Conservation (phyloP, 345 rosid genomes). For the Psidium friedrichsthalianum region DNA sequence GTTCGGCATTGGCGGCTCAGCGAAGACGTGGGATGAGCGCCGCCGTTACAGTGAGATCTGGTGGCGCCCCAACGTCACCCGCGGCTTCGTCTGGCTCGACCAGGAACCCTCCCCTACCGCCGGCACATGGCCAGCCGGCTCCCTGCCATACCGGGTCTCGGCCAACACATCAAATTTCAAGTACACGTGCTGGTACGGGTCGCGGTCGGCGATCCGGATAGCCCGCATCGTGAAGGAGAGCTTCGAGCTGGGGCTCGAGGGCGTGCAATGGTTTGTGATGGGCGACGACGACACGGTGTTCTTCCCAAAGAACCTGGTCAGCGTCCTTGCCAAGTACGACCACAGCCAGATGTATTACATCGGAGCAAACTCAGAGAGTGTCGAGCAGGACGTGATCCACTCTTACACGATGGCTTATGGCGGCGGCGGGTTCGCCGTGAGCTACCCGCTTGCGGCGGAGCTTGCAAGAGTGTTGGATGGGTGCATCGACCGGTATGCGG, state of each 20-base stretch:
- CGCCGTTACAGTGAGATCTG: constrained; percentile 54
- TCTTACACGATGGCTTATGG: constrained; percentile 85
- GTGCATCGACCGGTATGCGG: constrained; percentile 62
- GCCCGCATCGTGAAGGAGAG: constrained; percentile 77
- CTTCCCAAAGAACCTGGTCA: constrained; percentile 58
- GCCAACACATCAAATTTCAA: constrained; percentile 51
- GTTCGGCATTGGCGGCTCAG: constrained; percentile 80
- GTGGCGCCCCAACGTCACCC: constrained; percentile 66
- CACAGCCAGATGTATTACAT: constrained; percentile 87
- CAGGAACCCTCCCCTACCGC: constrained; percentile 25
- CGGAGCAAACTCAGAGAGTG: constrained; percentile 78
- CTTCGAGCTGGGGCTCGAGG: constrained; percentile 52
- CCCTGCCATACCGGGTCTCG: constrained; percentile 57
- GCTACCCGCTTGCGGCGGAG: constrained; percentile 61
- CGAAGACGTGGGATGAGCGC: constrained; percentile 63
- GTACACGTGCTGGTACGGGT: constrained; percentile 59
- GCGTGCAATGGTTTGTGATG: constrained; percentile 91
- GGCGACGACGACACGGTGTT: constrained; percentile 94
- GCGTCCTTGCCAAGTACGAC: constrained; percentile 60
- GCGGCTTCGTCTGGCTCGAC: constrained; percentile 85
- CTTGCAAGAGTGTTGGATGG: constrained; percentile 70
- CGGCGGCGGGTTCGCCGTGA: constrained; percentile 82
- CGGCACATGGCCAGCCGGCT: constrained; percentile 30
- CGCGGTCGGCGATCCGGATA: constrained; percentile 62
- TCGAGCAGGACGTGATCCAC: constrained; percentile 68